phyloP scores from a whole-genome alignment of 2,329 filamentous ascomycete genomes.

The Alternaria sp. region DNA sequence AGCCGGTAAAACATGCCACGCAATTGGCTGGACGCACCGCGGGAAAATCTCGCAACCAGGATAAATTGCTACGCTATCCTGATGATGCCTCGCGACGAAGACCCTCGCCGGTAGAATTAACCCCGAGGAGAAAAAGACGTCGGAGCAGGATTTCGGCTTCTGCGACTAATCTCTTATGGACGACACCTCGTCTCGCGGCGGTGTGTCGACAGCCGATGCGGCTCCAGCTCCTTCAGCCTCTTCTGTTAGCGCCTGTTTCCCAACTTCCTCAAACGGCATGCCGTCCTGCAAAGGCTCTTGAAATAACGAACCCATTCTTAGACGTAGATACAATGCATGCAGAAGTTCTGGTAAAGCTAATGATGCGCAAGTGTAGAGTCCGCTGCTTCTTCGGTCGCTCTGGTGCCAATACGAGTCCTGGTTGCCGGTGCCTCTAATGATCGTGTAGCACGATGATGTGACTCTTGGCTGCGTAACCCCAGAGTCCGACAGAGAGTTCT shows the following conservation, averaged over 20 bases:
- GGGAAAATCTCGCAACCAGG: constrained; percentile 1
- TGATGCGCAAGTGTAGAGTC: constrained; percentile 65
- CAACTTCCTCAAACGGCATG: constrained; percentile 59
- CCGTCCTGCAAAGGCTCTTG: constrained; percentile 52
- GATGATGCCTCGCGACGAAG: constrained; percentile 15
- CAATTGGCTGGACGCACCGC: neutral
- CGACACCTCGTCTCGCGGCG: constrained; percentile 22
- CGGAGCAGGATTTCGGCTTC: constrained; percentile 6
- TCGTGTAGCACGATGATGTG: constrained; percentile 81
- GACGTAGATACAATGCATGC: constrained; percentile 64
- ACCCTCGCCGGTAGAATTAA: constrained; percentile 6
- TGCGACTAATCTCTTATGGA: constrained; percentile 13
- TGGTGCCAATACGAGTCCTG: constrained; percentile 75
- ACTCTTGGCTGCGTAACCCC: constrained; percentile 78
- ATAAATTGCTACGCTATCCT: constrained; percentile 2
- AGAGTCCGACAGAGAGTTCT: constrained; percentile 79
- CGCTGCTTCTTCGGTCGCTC: constrained; percentile 74
- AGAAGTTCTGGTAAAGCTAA: constrained; percentile 61
- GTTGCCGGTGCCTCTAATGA: constrained; percentile 66
- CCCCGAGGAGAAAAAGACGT: neutral
- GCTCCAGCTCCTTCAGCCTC: constrained; percentile 59
- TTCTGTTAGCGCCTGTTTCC: constrained; percentile 59
- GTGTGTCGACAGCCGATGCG: constrained; percentile 22
- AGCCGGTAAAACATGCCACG: neutral
- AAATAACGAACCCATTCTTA: constrained; percentile 52